Evolutionary conservation across 1,139 yeast species (phyloP).

Genomic region (Blastobotrys ciferrii): DNA sequence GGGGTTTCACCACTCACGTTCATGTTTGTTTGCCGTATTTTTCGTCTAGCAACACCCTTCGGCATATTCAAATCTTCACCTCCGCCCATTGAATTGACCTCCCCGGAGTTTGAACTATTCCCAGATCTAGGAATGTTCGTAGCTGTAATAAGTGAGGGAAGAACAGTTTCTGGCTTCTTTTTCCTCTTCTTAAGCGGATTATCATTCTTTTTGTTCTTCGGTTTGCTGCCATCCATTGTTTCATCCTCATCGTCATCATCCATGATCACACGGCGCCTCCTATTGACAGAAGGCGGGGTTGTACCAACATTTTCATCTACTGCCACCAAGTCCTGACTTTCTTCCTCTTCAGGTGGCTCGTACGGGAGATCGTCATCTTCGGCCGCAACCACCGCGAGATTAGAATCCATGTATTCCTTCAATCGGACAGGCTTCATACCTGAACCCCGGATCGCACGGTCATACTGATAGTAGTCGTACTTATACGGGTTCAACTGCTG

Average conservation of each 20-base stretch:
- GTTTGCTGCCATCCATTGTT: too few species aligned
- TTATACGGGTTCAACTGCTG: constrained; percentile 12
- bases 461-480: constrained; percentile 7
- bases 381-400: not conserved
- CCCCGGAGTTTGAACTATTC: not conserved
- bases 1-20: too few species aligned
- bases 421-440: constrained; percentile 9
- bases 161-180: constrained; percentile 5
- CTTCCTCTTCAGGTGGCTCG: constrained; percentile 13
- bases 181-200: too few species aligned
- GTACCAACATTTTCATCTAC: too few species aligned
- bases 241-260: constrained; percentile 8
- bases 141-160: constrained; percentile 1
- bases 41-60: constrained; percentile 4
- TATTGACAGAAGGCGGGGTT: not conserved
- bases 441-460: constrained; percentile 5
- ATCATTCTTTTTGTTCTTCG: too few species aligned
- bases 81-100: not conserved
- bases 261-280: not conserved
- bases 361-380: constrained; percentile 9
- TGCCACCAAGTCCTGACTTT: constrained; percentile 4
- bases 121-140: not conserved
- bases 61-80: not conserved
- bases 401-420: not conserved
- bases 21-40: not conserved